Conservation (phyloP, 73 alveolate genomes). For the Uronychia setigera region DNA sequence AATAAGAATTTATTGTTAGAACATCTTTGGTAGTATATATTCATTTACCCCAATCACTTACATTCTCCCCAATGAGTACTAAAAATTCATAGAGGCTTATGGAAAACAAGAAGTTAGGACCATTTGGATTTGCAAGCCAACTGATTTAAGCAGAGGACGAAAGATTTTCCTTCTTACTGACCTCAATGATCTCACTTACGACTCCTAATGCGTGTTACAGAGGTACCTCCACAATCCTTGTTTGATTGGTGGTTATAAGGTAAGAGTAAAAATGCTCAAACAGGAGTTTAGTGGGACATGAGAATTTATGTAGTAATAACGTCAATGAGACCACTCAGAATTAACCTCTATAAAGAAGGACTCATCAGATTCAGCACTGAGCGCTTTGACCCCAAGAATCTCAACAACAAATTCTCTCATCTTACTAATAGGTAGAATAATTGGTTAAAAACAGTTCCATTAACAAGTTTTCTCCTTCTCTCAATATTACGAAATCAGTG, state of each 20-base stretch:
- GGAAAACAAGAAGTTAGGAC: constrained; percentile 33
- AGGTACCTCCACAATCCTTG: constrained; percentile 57
- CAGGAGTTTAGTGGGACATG: constrained; percentile 53
- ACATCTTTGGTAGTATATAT: constrained; percentile 49
- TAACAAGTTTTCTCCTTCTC: constrained; percentile 54
- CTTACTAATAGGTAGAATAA: constrained; percentile 36
- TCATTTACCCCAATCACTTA: constrained; percentile 61
- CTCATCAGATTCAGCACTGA: constrained; percentile 61
- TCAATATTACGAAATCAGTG: constrained; percentile 45
- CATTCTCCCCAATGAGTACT: constrained; percentile 62
- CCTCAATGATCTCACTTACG: constrained; percentile 51
- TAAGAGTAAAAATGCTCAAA: background rate
- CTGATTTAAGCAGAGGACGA: constrained; percentile 66
- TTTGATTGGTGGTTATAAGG: constrained; percentile 56
- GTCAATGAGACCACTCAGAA: constrained; percentile 43
- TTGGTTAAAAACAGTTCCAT: constrained; percentile 16
- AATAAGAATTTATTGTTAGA: background rate
- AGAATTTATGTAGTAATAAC: constrained; percentile 58
- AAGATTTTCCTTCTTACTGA: constrained; percentile 48
- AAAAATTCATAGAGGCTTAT: constrained; percentile 57
- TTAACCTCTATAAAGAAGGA: constrained; percentile 61
- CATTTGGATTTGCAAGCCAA: constrained; percentile 72
- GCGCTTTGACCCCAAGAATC: constrained; percentile 25
- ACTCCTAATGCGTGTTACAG: constrained; percentile 51
- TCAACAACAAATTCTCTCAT: constrained; percentile 52